These are phyloP conservation scores for Aaosphaeria arxii DNA, from an alignment of 2,329 filamentous ascomycete species.

Conservation along the genomic window DNA sequence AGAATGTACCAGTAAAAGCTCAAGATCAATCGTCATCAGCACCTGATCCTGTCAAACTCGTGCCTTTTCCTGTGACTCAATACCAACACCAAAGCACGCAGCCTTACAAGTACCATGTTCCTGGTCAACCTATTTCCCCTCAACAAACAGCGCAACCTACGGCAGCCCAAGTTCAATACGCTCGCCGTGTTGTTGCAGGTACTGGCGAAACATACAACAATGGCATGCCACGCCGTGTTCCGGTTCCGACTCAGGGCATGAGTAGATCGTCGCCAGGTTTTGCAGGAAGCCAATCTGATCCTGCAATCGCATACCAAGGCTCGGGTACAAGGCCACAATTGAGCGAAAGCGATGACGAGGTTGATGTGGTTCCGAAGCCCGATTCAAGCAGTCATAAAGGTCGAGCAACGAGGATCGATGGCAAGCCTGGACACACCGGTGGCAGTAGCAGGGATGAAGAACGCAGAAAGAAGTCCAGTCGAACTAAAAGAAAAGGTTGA, in stretches of 20 bases:
- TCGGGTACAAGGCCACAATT: conserved; percentile 9
- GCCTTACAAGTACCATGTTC: conserved; percentile 30
- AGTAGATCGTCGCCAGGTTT: conserved; percentile 7
- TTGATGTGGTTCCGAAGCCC: conserved; percentile 15
- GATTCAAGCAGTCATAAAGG: conserved; percentile 11
- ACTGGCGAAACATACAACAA: conserved; percentile 22
- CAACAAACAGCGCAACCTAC: not conserved
- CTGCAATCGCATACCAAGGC: conserved; percentile 9
- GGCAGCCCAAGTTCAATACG: conserved; percentile 22
- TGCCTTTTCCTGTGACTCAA: conserved; percentile 25
- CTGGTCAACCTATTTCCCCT: conserved; percentile 21
- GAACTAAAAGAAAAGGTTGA: conserved; percentile 17
- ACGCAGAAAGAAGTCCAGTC: conserved; percentile 20
- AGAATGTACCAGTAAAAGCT: conserved; percentile 5
- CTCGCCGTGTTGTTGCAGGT: conserved; percentile 23
- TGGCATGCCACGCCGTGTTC: conserved; percentile 34
- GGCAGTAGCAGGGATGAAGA: conserved; percentile 22
- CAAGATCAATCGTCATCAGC: conserved; percentile 19
- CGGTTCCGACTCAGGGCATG: conserved; percentile 23
- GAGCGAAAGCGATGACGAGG: conserved; percentile 7
- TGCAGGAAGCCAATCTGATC: conserved; percentile 21
- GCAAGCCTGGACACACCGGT: conserved; percentile 11
- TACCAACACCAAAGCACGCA: conserved; percentile 21
- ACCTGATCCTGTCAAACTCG: conserved; percentile 18
- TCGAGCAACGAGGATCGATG: conserved; percentile 12